phyloP scores from a whole-genome alignment of 1,139 yeast genomes.

The Hyphopichia fennica region DNA sequence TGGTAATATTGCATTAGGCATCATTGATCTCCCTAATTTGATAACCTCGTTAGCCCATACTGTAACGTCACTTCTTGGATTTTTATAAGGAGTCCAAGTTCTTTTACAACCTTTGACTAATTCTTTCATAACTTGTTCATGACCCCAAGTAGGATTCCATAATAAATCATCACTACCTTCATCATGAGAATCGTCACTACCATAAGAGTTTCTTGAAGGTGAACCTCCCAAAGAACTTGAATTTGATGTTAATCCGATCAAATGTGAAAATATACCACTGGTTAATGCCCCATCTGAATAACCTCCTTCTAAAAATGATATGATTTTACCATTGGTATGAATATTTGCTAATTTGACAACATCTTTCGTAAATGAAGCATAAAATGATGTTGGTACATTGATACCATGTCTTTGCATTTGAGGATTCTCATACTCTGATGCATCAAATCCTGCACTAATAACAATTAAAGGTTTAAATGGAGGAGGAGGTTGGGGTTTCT shows the following conservation, averaged over 20 bases:
- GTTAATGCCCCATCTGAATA: constrained; percentile 81
- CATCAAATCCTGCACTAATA: constrained; percentile 87
- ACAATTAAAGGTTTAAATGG: constrained; percentile 71
- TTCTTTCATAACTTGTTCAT: constrained; percentile 63
- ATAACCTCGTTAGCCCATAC: constrained; percentile 73
- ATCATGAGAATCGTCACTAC: constrained; percentile 21
- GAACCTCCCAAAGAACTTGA: neutral
- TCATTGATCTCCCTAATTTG: constrained; percentile 64
- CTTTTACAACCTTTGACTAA: constrained; percentile 69
- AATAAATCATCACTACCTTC: constrained; percentile 32
- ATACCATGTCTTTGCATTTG: constrained; percentile 87
- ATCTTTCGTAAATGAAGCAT: constrained; percentile 71
- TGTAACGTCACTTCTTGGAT: constrained; percentile 45
- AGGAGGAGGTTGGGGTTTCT: constrained; percentile 38
- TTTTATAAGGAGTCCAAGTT: constrained; percentile 60
- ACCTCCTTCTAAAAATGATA: constrained; percentile 83
- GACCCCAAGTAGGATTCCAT: constrained; percentile 69
- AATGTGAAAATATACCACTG: constrained; percentile 79
- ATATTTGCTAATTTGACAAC: constrained; percentile 63
- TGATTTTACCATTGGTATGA: constrained; percentile 60
- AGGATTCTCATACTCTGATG: constrained; percentile 78
- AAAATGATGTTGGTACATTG: constrained; percentile 81
- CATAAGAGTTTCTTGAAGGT: constrained; percentile 1
- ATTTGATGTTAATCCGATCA: constrained; percentile 53
- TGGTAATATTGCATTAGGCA: constrained; percentile 56